Evolutionary conservation across 2,329 filamentous ascomycete species (phyloP), one percentile per base, ranked within the genome.

Genomic region (Delphinella strobiligena): DNA sequence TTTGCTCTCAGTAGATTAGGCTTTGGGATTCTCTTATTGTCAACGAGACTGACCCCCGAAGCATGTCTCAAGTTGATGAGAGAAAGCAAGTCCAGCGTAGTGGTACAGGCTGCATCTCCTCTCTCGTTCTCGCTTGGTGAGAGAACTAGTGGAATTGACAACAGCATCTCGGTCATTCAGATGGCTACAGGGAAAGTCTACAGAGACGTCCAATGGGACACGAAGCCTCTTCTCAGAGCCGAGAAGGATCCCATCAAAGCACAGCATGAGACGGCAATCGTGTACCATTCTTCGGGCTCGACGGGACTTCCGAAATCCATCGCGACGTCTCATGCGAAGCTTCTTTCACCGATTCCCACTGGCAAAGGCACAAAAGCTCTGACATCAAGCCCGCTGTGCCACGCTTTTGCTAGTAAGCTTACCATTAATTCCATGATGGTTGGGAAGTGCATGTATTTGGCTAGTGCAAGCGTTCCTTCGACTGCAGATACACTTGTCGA

Each of bases 301-400:
- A 78, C 77, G 0, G 75, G 75, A 0, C 59, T 79, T 0, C 75
- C 76, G 0, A 80, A 80, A 45, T 74, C 75, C 0, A 77, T 80
- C 34, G 74, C 66, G 42, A 68, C 75, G 36, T 72, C 68, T 1
- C 71, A 80, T 38, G 51, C 54, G 9, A 62, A 67, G 9, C 66
- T 63, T 4, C 54, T 77, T 9, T 60, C 60, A 10, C 72, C 71
- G 40, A 71, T 67, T 38, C 53, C 61, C 10, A 61, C 58, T 10
- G 63, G 62, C 18, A 63, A 67, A 47, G 60, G 59, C 2, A 55
- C 72, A 58, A 60, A 60, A 16, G 63, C 65, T 0, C 70, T 78
- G 41, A 62, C 74, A 33, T 71, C 73, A 2, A 55, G 75, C 1
- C 74, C 76, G 0, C 54, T 78, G 3, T 79, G 69, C 42, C 75